Evolutionary conservation across 169 alveolate species (phyloP).

Genomic region (Plasmodium billcollinsi): DNA sequence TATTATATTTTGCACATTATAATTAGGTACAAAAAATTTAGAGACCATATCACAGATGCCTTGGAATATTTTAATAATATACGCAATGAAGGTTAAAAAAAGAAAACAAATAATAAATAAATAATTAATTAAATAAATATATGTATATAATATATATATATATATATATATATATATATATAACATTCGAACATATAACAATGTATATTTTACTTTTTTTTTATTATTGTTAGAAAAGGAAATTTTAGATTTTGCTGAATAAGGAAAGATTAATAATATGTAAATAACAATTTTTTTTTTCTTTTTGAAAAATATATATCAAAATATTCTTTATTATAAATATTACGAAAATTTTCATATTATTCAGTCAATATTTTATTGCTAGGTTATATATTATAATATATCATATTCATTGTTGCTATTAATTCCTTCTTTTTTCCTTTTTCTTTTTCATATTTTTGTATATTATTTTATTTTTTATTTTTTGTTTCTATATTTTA

Average conservation of each 20-base stretch:
- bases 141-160: neutral
- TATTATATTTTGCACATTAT: neutral
- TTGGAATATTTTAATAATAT: slow-evolving; percentile 43
- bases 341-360: too few species aligned
- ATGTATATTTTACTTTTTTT: neutral
- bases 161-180: neutral
- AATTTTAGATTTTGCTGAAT: slow-evolving; percentile 31
- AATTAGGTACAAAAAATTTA: slow-evolving; percentile 34
- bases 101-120: slow-evolving; percentile 7
- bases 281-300: too few species aligned
- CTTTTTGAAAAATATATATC: too few species aligned
- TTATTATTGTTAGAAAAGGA: slow-evolving; percentile 17
- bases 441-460: too few species aligned
- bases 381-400: too few species aligned
- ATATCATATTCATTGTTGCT: too few species aligned
- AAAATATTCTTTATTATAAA: too few species aligned
- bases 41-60: slow-evolving; percentile 60
- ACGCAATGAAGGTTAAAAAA: slow-evolving; percentile 36
- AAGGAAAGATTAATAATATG: neutral
- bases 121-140: neutral
- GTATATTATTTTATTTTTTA: too few species aligned
- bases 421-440: too few species aligned
- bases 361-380: too few species aligned
- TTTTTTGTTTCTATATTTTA: too few species aligned
- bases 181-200: neutral